Evolutionary conservation across 371 early-diverging fungal genomes (phyloP).

Genomic region (Mucor ambiguus): DNA sequence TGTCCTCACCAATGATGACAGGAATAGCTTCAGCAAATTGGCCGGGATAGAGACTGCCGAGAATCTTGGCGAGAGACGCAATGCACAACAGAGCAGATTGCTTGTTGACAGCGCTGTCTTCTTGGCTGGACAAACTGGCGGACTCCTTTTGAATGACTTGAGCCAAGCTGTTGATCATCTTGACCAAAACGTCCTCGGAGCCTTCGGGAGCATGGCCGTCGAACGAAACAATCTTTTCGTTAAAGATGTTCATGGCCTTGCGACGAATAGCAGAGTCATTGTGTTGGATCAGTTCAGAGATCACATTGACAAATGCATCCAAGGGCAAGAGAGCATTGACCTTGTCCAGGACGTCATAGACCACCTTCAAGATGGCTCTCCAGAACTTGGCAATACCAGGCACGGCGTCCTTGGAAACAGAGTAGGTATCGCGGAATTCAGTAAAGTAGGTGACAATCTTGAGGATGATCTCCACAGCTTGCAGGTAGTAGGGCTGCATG

Average conservation of each 20-base stretch:
- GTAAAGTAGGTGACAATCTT: slow-evolving; percentile 61
- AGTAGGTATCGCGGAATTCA: slow-evolving; percentile 40
- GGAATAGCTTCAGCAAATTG: slow-evolving; percentile 65
- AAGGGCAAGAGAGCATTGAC: slow-evolving; percentile 78
- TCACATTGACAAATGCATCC: slow-evolving; percentile 73
- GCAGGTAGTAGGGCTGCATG: slow-evolving; percentile 58
- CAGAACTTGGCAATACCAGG: slow-evolving; percentile 59
- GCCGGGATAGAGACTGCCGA: slow-evolving; percentile 65
- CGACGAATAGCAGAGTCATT: slow-evolving; percentile 71
- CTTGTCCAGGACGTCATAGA: slow-evolving; percentile 75
- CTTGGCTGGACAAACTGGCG: slow-evolving; percentile 32
- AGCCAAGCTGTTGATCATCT: slow-evolving; percentile 50
- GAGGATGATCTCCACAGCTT: slow-evolving; percentile 50
- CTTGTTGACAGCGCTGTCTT: slow-evolving; percentile 67
- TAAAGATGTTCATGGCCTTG: slow-evolving; percentile 81
- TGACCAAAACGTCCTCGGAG: slow-evolving; percentile 47
- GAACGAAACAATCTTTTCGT: slow-evolving; percentile 63
- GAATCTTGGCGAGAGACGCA: slow-evolving; percentile 69
- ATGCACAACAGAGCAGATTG: slow-evolving; percentile 84
- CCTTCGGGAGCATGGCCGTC: slow-evolving; percentile 47
- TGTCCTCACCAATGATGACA: slow-evolving; percentile 57
- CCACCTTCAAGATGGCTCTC: slow-evolving; percentile 61
- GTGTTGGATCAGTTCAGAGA: slow-evolving; percentile 69
- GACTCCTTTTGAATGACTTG: slow-evolving; percentile 48
- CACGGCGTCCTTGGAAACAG: slow-evolving; percentile 37